phyloP scores from a whole-genome alignment of 345 rosid species.

The Rhizophora apiculata region DNA sequence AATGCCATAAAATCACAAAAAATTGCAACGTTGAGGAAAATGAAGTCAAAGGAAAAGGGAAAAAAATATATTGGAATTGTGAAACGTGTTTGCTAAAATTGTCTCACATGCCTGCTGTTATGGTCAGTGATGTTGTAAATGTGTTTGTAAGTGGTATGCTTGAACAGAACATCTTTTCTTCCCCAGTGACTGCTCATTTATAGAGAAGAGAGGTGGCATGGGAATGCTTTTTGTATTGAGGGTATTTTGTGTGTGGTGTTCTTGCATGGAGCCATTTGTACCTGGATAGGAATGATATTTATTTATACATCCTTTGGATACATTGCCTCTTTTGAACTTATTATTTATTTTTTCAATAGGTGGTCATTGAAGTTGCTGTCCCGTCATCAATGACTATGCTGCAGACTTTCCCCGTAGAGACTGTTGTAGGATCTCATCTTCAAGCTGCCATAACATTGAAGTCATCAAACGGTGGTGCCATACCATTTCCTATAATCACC shows the following conservation, averaged over 20 bases:
- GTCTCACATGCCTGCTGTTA: no score
- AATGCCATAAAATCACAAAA: no score
- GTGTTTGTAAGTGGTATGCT: neutral
- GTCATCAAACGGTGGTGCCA: slow-evolving; percentile 58
- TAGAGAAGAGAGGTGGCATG: no score
- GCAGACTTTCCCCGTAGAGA: slow-evolving; percentile 78
- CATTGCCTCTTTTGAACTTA: slow-evolving; percentile 13
- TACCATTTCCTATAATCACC: slow-evolving; percentile 13
- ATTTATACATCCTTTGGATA: neutral
- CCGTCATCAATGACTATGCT: slow-evolving; percentile 78
- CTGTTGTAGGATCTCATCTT: slow-evolving; percentile 74
- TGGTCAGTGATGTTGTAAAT: neutral
- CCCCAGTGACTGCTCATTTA: no score
- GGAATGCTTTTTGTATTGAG: no score
- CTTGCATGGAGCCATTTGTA: neutral
- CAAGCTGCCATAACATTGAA: slow-evolving; percentile 80
- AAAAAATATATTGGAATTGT: no score
- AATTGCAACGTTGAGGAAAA: no score
- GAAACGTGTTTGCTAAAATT: no score
- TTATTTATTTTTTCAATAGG: slow-evolving; percentile 35
- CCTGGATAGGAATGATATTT: neutral
- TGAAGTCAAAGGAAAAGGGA: no score
- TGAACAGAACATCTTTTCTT: no score
- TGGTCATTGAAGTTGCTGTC: slow-evolving; percentile 69
- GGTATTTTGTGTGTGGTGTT: neutral